Evolutionary conservation across 2,329 filamentous ascomycete species (phyloP).

Genomic region (Onygenales sp.): DNA sequence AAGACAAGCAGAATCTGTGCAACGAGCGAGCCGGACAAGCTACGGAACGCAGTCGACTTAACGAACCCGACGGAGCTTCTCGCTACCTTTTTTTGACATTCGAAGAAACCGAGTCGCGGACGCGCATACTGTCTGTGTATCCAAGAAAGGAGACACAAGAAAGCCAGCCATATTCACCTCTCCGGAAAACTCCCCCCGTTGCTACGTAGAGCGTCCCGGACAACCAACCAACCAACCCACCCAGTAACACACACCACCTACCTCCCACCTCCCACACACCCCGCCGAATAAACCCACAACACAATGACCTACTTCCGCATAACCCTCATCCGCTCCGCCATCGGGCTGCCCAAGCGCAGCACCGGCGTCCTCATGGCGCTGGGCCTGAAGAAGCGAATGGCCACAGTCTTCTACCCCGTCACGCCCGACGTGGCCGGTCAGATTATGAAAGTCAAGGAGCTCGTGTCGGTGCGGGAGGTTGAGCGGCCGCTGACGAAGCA

Average conservation of each 20-base stretch:
- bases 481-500: slow-evolving; percentile 51
- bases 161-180: not conserved
- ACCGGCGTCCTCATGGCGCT: slow-evolving; percentile 75
- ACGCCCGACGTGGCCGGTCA: slow-evolving; percentile 73
- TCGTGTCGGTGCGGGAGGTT: slow-evolving; percentile 75
- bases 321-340: slow-evolving; percentile 79
- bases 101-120: not conserved
- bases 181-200: too few species aligned
- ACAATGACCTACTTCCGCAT: slow-evolving; percentile 78
- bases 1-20: not conserved
- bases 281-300: not conserved
- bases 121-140: not conserved
- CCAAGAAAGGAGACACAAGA: not conserved
- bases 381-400: slow-evolving; percentile 73
- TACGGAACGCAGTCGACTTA: too few species aligned
- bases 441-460: slow-evolving; percentile 88
- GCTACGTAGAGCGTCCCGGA: too few species aligned
- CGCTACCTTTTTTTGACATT: not conserved
- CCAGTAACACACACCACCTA: not conserved
- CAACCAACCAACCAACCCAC: not conserved
- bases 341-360: slow-evolving; percentile 73
- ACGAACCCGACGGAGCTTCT: too few species aligned
- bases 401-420: slow-evolving; percentile 83
- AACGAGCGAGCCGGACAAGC: not conserved
- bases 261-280: not conserved